Base-by-base conservation (phyloP, 2,329 filamentous ascomycete genomes). In the Cladophialophora carrionii region DNA sequence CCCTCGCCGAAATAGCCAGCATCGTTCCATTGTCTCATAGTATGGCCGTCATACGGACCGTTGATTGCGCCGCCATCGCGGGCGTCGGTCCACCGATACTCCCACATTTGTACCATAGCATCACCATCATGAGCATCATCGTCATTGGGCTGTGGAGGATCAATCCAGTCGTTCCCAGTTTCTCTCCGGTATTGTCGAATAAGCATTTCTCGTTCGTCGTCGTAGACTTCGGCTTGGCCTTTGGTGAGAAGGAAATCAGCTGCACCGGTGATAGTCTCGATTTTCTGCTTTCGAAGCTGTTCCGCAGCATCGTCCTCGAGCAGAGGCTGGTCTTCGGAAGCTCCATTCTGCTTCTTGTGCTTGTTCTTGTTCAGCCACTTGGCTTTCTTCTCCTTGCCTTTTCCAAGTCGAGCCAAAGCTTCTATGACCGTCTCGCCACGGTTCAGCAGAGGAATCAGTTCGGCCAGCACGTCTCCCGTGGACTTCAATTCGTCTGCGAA, bases 1-100 rank as follows among this genome's bases (percentile, higher is more conserved):
- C 91, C 91, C 69, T 95, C 89, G 12, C 88, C 90, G 78, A 99
- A 99, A 76, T 98, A 98, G 2, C 95, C 95, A 26, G 92, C 92
- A 68, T 91, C 87, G 71, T 90, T 87, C 95, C 95, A 99, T 2
- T 91, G 90, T 72, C 88, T 86, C 95, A 99, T 98, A 43, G 89
- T 94, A 4, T 83, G 76, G 7, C 84, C 86, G 74, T 97, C 92
- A 76, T 92, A 99, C 0, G 95, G 94, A 0, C 95, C 95, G 76
- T 99, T 92, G 64, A 85, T 85, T 55, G 86, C 84, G 10, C 86
- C 91, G 31, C 87, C 90, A 73, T 96, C 94, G 48, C 92, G 84
- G 20, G 91, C 91, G 75, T 96, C 92, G 46, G 87, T 88, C 95
- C 95, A 99, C 64, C 91, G 85, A 76, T 92, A 99, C 77, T 98